These are phyloP conservation scores for Thelephora aurantiotincta DNA, from an alignment of 768 basidiomycete genomes.

Conservation along the genomic window DNA sequence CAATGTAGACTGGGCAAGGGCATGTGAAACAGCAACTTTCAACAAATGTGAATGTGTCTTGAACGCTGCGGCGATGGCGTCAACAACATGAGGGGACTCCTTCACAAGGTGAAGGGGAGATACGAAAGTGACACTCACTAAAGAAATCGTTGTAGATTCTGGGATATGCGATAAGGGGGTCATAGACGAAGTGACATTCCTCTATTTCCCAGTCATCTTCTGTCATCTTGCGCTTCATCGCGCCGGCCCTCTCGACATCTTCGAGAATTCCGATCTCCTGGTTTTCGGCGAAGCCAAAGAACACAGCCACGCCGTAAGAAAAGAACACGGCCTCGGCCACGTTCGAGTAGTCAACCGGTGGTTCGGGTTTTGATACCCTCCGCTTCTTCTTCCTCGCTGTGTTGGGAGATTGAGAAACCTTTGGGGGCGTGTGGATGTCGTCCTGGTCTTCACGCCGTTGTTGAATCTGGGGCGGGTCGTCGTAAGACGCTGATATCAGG, in stretches of 20 bases:
- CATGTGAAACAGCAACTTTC: constrained; percentile 88
- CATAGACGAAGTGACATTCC: constrained; percentile 87
- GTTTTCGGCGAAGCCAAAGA: constrained; percentile 71
- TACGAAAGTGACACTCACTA: constrained; percentile 37
- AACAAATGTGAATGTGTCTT: constrained; percentile 85
- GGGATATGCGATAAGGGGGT: constrained; percentile 70
- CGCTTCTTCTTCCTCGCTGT: background rate
- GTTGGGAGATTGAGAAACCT: too few species aligned
- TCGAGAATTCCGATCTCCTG: constrained; percentile 79
- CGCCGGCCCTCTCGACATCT: constrained; percentile 61
- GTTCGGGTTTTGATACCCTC: background rate
- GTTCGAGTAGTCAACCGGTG: background rate
- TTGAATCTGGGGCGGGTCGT: background rate
- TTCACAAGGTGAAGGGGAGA: background rate
- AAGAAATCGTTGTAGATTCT: constrained; percentile 95
- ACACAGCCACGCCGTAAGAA: constrained; percentile 82
- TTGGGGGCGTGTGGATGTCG: background rate
- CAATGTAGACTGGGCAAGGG: constrained; percentile 87
- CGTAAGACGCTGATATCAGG: background rate
- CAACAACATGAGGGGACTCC: background rate
- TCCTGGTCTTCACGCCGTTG: background rate
- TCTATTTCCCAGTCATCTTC: constrained; percentile 85
- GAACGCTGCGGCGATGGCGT: constrained; percentile 40
- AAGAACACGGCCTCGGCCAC: constrained; percentile 72
- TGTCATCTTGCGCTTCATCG: constrained; percentile 42